These are phyloP conservation scores for Saturnispora besseyi DNA, from an alignment of 805 yeast genomes.

Conservation along the genomic window DNA sequence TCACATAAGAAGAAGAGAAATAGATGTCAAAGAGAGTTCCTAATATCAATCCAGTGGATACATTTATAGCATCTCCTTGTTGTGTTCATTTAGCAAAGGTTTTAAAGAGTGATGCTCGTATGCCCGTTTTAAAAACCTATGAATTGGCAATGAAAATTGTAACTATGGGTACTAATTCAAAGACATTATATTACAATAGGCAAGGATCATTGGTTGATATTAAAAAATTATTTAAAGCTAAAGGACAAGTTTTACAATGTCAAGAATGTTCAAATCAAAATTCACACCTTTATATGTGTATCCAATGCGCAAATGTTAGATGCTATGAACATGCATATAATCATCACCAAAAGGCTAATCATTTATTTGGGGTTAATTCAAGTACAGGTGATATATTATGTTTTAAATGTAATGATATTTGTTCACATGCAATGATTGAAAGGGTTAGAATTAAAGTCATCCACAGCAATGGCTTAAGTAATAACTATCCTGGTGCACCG, in stretches of 20 bases:
- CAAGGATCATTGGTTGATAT: constrained; percentile 33
- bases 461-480: constrained; percentile 14
- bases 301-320: constrained; percentile 72
- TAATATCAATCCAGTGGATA: not conserved
- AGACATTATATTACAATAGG: constrained; percentile 22
- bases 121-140: constrained; percentile 41
- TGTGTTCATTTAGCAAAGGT: constrained; percentile 44
- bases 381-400: constrained; percentile 64
- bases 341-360: constrained; percentile 42
- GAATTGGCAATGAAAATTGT: constrained; percentile 41
- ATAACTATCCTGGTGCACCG: constrained; percentile 26
- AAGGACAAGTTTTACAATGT: constrained; percentile 40
- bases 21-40: constrained; percentile 6
- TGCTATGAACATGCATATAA: constrained; percentile 47
- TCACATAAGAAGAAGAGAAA: not conserved
- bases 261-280: constrained; percentile 34
- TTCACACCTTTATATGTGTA: constrained; percentile 43
- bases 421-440: constrained; percentile 53
- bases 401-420: constrained; percentile 66
- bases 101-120: constrained; percentile 39
- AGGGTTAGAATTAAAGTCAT: constrained; percentile 33
- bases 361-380: constrained; percentile 53
- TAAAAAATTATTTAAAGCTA: constrained; percentile 31
- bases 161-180: constrained; percentile 13
- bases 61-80: constrained; percentile 32